Evolutionary conservation across 1,284 basidiomycete genomes (phyloP).

Genomic region (Golubevia sp.): DNA sequence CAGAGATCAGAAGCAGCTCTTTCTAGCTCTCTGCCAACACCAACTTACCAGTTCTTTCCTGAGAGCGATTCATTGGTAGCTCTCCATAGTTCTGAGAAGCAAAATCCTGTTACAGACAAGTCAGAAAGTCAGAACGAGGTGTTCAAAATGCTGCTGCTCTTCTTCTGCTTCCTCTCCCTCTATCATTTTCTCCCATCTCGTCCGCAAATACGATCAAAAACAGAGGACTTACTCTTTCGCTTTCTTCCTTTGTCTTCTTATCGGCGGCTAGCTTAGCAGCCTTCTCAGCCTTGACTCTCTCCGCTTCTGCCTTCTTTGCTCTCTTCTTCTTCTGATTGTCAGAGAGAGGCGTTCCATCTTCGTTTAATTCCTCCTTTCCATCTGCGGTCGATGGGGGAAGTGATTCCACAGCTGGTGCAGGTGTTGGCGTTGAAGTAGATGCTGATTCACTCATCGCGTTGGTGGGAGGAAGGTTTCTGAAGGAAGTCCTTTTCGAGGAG

Average conservation of each 20-base stretch:
- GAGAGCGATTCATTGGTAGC: constrained; percentile 89
- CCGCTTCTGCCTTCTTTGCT: constrained; percentile 56
- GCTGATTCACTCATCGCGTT: background rate
- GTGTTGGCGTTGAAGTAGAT: background rate
- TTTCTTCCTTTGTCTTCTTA: constrained; percentile 48
- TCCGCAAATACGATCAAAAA: too few relatives aligned
- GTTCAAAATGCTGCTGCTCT: too few relatives aligned
- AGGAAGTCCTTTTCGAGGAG: too few relatives aligned
- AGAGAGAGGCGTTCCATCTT: constrained; percentile 57
- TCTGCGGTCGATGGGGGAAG: background rate
- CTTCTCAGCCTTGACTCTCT: constrained; percentile 57
- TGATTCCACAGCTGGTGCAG: background rate
- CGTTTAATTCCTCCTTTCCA: constrained; percentile 17
- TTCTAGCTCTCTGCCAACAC: too few relatives aligned
- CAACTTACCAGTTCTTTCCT: constrained; percentile 66
- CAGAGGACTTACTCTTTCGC: constrained; percentile 31
- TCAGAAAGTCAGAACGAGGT: too few relatives aligned
- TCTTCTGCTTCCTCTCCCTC: too few relatives aligned
- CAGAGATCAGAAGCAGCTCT: too few relatives aligned
- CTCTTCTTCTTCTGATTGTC: constrained; percentile 61
- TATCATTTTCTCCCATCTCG: too few relatives aligned
- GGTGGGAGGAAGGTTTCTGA: too few relatives aligned
- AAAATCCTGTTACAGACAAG: too few relatives aligned
- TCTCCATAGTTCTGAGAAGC: constrained; percentile 85
- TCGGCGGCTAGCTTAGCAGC: constrained; percentile 56